A percentile compares a stretch with the other conserved stretches of the same genome.
Evolutionary conservation across 257 asterid genomes (phyloP).

Genomic region (Solanum pinnatisectum): DNA sequence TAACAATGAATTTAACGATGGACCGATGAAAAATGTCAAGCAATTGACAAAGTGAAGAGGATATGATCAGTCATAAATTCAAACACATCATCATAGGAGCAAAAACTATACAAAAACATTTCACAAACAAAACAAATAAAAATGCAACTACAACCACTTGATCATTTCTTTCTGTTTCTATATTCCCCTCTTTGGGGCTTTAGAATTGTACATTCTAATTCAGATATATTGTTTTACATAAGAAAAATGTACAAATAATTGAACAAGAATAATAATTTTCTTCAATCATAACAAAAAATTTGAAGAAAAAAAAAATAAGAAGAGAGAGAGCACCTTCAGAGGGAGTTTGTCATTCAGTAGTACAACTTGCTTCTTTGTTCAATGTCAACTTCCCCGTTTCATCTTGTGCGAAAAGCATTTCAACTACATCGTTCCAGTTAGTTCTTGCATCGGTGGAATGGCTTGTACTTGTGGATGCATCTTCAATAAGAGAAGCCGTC

Average conservation of each 20-base stretch:
- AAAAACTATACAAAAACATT: neutral
- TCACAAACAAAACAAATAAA: neutral
- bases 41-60: neutral
- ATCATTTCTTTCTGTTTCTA: neutral
- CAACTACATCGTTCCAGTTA: constrained; percentile 63
- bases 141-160: neutral
- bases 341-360: neutral
- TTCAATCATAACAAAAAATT: neutral
- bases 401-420: constrained; percentile 46
- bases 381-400: constrained; percentile 36
- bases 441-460: constrained; percentile 26
- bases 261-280: neutral
- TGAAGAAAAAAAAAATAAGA: neutral
- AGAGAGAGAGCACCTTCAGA: neutral
- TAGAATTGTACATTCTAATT: neutral
- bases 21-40: accelerated
- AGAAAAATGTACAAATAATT: neutral
- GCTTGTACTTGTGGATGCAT: constrained; percentile 12
- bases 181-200: neutral
- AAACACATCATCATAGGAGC: neutral
- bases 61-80: too few relatives aligned
- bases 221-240: neutral
- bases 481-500: constrained; percentile 7
- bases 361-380: constrained; percentile 18
- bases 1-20: neutral